A percentile compares a stretch with the other conserved stretches of the same genome.
Conservation (phyloP, 164 flowering plant genomes). For the Hamamelis virginiana region DNA sequence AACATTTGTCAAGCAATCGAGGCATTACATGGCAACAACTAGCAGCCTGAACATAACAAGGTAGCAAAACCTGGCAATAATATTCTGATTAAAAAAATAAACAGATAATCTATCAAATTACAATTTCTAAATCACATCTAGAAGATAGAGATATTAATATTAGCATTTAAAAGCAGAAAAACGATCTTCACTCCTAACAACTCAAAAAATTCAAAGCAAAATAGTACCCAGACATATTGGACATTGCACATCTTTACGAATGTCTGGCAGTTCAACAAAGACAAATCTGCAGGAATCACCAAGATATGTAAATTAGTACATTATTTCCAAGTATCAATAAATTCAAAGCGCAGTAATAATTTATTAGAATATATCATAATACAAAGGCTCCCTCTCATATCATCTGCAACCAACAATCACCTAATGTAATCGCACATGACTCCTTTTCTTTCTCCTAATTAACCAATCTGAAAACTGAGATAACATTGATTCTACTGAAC, state of each 20-base stretch:
- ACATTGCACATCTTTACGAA: constrained; percentile 44
- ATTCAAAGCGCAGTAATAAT: background rate
- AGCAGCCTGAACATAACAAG: too few relatives aligned
- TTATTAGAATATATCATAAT: background rate
- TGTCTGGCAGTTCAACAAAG: constrained; percentile 28
- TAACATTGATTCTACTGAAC: too few relatives aligned
- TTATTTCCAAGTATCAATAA: background rate
- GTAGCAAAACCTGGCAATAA: too few relatives aligned
- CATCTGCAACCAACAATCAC: too few relatives aligned
- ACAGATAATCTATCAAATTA: too few relatives aligned
- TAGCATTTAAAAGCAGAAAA: background rate
- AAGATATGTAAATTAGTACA: background rate
- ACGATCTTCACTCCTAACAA: background rate
- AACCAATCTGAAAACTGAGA: too few relatives aligned
- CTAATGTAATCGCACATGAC: too few relatives aligned
- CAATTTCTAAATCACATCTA: background rate
- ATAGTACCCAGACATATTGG: constrained; percentile 40
- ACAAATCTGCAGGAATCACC: constrained; percentile 30
- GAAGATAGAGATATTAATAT: background rate
- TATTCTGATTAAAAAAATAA: too few relatives aligned
- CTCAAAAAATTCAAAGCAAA: background rate
- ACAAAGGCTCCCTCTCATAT: background rate
- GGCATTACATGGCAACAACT: too few relatives aligned
- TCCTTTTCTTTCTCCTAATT: too few relatives aligned
- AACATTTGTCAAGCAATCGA: too few relatives aligned